A percentile compares a stretch with the other conserved stretches of the same genome.
phyloP scores from a whole-genome alignment of 805 yeast species.

The Kurtzmaniella fragi region DNA sequence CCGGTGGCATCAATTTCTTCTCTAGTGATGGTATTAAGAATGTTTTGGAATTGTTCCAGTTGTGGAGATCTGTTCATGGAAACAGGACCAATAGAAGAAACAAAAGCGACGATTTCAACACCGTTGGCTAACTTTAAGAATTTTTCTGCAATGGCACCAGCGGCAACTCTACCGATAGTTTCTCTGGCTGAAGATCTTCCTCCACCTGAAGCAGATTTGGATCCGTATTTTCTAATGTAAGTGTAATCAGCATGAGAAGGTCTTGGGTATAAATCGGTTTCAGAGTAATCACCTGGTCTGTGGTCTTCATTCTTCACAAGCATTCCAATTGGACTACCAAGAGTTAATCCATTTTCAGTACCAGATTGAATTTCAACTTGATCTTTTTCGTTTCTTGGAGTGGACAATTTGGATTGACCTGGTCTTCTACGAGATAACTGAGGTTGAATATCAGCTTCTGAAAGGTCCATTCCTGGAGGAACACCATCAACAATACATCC shows the following conservation, averaged over 20 bases:
- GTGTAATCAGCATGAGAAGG: constrained; percentile 98
- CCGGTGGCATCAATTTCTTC: constrained; percentile 83
- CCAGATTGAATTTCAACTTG: constrained; percentile 91
- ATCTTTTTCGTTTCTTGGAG: constrained; percentile 96
- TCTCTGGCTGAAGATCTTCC: constrained; percentile 97
- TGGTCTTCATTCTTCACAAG: constrained; percentile 91
- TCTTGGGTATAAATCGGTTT: constrained; percentile 92
- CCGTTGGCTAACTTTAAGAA: constrained; percentile 67
- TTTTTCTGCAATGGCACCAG: constrained; percentile 97
- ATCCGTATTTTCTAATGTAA: constrained; percentile 83
- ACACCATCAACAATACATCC: constrained; percentile 98
- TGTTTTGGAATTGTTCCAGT: constrained; percentile 57
- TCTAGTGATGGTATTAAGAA: constrained; percentile 75
- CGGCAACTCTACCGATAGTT: constrained; percentile 98
- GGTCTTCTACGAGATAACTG: constrained; percentile 97
- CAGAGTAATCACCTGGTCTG: constrained; percentile 92
- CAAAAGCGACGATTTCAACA: constrained; percentile 95
- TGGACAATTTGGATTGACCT: constrained; percentile 86
- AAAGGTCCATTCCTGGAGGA: constrained; percentile 87
- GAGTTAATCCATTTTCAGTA: constrained; percentile 81
- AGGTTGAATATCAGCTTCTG: constrained; percentile 89
- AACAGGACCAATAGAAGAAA: constrained; percentile 82
- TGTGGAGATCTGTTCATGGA: constrained; percentile 71
- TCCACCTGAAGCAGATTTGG: constrained; percentile 94
- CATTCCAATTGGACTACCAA: constrained; percentile 97